phyloP scores from a whole-genome alignment of 176 grass and related monocot genomes.

The Raddia distichophylla region DNA sequence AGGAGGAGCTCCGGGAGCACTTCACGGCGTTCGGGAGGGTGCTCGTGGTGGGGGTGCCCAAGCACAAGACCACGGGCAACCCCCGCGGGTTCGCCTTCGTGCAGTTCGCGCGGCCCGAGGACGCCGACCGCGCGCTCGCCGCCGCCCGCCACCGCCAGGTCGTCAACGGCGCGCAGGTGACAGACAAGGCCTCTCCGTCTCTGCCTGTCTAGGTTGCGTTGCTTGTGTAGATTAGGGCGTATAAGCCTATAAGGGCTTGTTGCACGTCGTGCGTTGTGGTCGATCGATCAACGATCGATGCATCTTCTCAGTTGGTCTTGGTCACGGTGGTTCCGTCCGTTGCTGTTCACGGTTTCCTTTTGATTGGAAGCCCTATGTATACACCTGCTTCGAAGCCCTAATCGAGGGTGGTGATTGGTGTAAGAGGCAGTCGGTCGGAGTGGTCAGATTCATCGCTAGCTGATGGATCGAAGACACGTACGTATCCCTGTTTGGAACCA shows the following conservation, averaged over 20 bases:
- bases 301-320: background rate
- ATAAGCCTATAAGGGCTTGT: background rate
- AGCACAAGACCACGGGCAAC: slow-evolving; percentile 15
- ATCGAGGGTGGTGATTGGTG: too few relatives aligned
- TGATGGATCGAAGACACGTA: too few relatives aligned
- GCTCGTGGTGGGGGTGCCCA: background rate
- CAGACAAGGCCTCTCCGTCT: background rate
- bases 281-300: background rate
- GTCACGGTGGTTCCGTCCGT: background rate
- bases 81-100: slow-evolving; percentile 41
- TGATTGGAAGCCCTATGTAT: too few relatives aligned
- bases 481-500: too few relatives aligned
- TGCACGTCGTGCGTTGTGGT: background rate
- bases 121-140: slow-evolving; percentile 25
- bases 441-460: too few relatives aligned
- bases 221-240: background rate
- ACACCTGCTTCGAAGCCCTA: too few relatives aligned
- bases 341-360: background rate
- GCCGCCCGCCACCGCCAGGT: background rate
- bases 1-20: slow-evolving; percentile 23
- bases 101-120: background rate
- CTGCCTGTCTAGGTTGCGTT: background rate
- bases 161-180: slow-evolving; percentile 24
- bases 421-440: too few relatives aligned
- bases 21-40: slow-evolving; percentile 30